Evolutionary conservation across 129 eudicot species (phyloP), one percentile per base, ranked within the genome.

Genomic region (Artemisia tridentata): DNA sequence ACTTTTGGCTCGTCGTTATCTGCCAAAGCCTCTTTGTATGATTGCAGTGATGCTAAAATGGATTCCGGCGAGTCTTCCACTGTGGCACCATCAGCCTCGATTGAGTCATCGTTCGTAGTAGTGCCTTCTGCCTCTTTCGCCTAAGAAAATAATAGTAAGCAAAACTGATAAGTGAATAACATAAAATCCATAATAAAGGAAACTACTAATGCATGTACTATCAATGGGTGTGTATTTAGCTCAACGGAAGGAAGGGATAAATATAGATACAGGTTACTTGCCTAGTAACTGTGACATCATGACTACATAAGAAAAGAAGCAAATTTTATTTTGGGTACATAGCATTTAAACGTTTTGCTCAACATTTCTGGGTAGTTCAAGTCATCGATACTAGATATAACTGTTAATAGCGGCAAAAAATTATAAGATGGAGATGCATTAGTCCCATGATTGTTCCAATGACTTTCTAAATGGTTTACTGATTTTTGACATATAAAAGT

Each of bases 291-390:
- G 27, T 17, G 60, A 5, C 14, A 54, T 34, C 27, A 54, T 18
- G 21, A 54, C 21, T 53, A 17, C 23, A 25, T 17, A 53, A n/a
- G n/a, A n/a, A n/a, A n/a, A n/a, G n/a, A n/a, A n/a, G n/a, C n/a
- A n/a, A n/a, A n/a, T n/a, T n/a, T n/a, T n/a, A n/a, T n/a, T n/a
- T n/a, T n/a, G n/a, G n/a, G n/a, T n/a, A n/a, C n/a, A n/a, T n/a
- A n/a, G n/a, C n/a, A n/a, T n/a, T n/a, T n/a, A n/a, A n/a, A n/a
- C n/a, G n/a, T n/a, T n/a, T n/a, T n/a, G n/a, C n/a, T n/a, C n/a
- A n/a, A n/a, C n/a, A n/a, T 93, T 91, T 93, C 98, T 11, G 98
- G 98, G 75, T 93, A 93, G 83, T 93, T 93, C 66, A 93, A 84
- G 79, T 93, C 98, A 84, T 93, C 98, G 41, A 90, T 90, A 61